Evolutionary conservation across 2,329 filamentous ascomycete genomes (phyloP).

Genomic region (Rhinocladiella similis): DNA sequence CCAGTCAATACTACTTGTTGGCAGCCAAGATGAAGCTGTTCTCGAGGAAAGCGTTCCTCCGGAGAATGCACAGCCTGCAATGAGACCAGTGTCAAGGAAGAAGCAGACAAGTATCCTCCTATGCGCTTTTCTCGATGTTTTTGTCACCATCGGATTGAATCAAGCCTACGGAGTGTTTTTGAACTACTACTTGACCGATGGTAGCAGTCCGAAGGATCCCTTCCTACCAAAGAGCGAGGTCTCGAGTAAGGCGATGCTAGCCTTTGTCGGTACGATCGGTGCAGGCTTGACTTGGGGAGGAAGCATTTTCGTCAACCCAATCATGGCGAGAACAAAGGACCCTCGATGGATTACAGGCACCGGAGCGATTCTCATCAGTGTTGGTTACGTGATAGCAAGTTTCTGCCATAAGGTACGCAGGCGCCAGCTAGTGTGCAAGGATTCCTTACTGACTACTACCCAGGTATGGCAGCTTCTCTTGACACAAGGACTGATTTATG

Average conservation of each 20-base stretch:
- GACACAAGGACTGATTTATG: slow-evolving; percentile 61
- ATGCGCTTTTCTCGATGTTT: slow-evolving; percentile 47
- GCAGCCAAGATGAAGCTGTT: slow-evolving; percentile 9
- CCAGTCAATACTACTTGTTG: slow-evolving; percentile 15
- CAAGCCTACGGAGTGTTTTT: slow-evolving; percentile 54
- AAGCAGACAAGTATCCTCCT: slow-evolving; percentile 47
- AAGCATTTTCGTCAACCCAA: slow-evolving; percentile 51
- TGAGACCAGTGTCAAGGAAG: slow-evolving; percentile 40
- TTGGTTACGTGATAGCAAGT: slow-evolving; percentile 47
- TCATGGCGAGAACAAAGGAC: slow-evolving; percentile 46
- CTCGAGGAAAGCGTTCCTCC: slow-evolving; percentile 17
- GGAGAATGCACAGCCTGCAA: slow-evolving; percentile 24
- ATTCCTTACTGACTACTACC: not conserved
- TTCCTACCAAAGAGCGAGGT: slow-evolving; percentile 39
- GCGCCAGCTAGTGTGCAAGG: not conserved
- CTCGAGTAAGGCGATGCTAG: slow-evolving; percentile 45
- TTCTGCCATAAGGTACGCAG: slow-evolving; percentile 30
- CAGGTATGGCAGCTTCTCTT: slow-evolving; percentile 63
- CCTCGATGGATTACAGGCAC: slow-evolving; percentile 42
- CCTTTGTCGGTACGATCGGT: slow-evolving; percentile 52
- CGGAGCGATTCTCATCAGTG: slow-evolving; percentile 44
- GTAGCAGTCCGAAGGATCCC: slow-evolving; percentile 38
- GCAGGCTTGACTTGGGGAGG: slow-evolving; percentile 53
- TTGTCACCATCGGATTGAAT: slow-evolving; percentile 52
- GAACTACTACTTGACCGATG: slow-evolving; percentile 44